Evolutionary conservation across 2,329 filamentous ascomycete species (phyloP).

Genomic region (Nigrograna mackinnonii): DNA sequence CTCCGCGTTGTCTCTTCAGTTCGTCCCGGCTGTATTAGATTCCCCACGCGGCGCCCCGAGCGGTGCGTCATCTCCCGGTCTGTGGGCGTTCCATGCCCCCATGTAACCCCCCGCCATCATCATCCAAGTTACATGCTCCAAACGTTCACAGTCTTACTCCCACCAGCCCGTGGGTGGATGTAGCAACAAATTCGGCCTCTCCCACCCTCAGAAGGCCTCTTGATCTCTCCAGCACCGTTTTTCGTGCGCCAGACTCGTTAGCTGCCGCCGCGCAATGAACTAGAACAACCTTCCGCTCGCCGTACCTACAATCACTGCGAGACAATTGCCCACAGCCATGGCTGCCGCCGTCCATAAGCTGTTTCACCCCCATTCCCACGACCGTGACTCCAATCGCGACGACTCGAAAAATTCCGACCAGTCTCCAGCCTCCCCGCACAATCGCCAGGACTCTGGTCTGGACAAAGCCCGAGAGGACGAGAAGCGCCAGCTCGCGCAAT

Average conservation of each 20-base stretch:
- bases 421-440: conserved; percentile 24
- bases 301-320: conserved; percentile 15
- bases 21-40: too few species aligned
- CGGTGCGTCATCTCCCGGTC: conserved; percentile 3
- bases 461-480: conserved; percentile 50
- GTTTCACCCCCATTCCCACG: conserved; percentile 27
- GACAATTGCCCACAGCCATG: too few species aligned
- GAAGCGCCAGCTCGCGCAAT: conserved; percentile 49
- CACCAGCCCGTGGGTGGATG: conserved; percentile 26
- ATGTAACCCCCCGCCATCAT: not conserved
- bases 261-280: conserved; percentile 20
- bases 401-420: conserved; percentile 17
- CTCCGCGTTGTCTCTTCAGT: too few species aligned
- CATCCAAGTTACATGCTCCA: not conserved
- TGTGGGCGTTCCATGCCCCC: not conserved
- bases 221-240: not conserved
- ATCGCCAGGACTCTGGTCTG: conserved; percentile 38
- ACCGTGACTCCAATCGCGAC: conserved; percentile 33
- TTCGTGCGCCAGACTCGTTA: conserved; percentile 6
- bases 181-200: conserved; percentile 20
- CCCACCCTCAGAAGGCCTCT: conserved; percentile 18
- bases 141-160: not conserved
- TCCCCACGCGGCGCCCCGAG: conserved; percentile 9
- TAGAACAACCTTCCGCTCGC: conserved; percentile 7
- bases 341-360: conserved; percentile 41